Conservation (phyloP, 352 stramenopile species). For the Pythium vanterpoolii region DNA sequence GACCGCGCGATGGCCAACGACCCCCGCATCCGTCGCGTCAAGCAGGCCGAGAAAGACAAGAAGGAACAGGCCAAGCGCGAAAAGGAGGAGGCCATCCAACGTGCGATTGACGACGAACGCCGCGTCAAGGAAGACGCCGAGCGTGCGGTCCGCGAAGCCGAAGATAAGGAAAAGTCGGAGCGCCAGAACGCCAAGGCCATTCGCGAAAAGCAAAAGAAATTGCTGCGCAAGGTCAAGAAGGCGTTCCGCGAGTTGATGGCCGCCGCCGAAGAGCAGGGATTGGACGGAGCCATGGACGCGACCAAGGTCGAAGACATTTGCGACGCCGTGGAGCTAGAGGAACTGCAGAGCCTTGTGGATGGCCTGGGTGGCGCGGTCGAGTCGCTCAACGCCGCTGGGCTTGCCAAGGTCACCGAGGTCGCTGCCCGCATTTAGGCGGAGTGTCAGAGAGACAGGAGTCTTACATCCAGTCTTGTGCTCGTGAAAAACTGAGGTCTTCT, state of each 20-base stretch:
- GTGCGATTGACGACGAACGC: slow-evolving; percentile 66
- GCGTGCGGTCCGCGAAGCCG: slow-evolving; percentile 37
- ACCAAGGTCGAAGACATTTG: slow-evolving; percentile 77
- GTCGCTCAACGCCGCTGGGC: slow-evolving; percentile 47
- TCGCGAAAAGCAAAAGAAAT: slow-evolving; percentile 86
- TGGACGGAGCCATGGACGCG: slow-evolving; percentile 58
- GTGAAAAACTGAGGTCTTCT: not conserved
- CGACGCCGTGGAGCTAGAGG: slow-evolving; percentile 68
- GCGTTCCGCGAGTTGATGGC: slow-evolving; percentile 76
- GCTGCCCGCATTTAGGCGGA: slow-evolving; percentile 23
- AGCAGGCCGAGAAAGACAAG: slow-evolving; percentile 84
- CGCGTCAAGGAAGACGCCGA: slow-evolving; percentile 57
- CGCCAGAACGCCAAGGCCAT: slow-evolving; percentile 71
- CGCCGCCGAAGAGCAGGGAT: slow-evolving; percentile 50
- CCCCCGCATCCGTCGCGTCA: slow-evolving; percentile 75
- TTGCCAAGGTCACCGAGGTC: slow-evolving; percentile 47
- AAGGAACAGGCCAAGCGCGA: slow-evolving; percentile 68
- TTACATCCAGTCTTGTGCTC: not conserved
- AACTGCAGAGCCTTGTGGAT: slow-evolving; percentile 59
- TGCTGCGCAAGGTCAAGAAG: slow-evolving; percentile 84
- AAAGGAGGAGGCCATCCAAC: slow-evolving; percentile 73
- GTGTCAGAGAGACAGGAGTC: not conserved
- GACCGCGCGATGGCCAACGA: slow-evolving; percentile 73
- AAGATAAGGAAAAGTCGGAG: slow-evolving; percentile 65
- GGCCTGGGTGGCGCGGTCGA: slow-evolving; percentile 51